A percentile compares a stretch with the other conserved stretches of the same genome.
Conservation (phyloP, 2,329 filamentous ascomycete species). For the Penicillium digitatum region DNA sequence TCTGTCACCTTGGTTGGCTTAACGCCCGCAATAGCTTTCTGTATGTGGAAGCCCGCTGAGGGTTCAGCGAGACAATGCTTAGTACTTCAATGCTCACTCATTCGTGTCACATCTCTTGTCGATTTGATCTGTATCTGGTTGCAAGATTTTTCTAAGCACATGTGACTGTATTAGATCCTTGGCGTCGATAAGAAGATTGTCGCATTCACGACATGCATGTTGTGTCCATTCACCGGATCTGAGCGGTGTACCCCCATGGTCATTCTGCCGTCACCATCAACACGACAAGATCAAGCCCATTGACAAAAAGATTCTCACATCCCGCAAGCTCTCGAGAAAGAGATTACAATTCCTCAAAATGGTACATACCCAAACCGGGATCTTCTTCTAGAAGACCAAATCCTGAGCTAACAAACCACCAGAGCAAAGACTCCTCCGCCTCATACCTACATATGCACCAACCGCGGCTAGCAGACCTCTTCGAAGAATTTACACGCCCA, state of each 20-base stretch:
- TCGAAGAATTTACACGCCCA: conserved; percentile 50
- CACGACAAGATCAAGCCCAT: background rate
- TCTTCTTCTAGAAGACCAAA: too few relatives aligned
- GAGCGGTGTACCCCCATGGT: background rate
- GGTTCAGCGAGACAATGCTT: too few relatives aligned
- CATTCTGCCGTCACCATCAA: conserved; percentile 3
- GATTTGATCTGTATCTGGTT: too few relatives aligned
- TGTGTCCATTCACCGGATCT: background rate
- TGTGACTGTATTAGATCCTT: background rate
- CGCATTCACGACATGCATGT: too few relatives aligned
- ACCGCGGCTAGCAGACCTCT: conserved; percentile 47
- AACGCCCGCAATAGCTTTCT: too few relatives aligned
- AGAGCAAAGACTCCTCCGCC: conserved; percentile 51
- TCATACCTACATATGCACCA: conserved; percentile 49
- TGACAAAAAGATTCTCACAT: background rate
- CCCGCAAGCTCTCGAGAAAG: background rate
- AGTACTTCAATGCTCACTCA: too few relatives aligned
- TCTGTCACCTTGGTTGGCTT: too few relatives aligned
- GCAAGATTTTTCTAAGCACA: too few relatives aligned
- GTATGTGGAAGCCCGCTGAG: too few relatives aligned
- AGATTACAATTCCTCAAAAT: background rate
- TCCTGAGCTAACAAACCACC: background rate
- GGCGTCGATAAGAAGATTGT: background rate
- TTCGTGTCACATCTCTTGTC: too few relatives aligned
- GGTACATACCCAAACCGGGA: background rate